Percentiles rank a stretch among this genome's conserved stretches.
These are phyloP conservation scores for Cladosporium sp. DNA, from an alignment of 2,329 filamentous ascomycete genomes.

Conservation along the genomic window DNA sequence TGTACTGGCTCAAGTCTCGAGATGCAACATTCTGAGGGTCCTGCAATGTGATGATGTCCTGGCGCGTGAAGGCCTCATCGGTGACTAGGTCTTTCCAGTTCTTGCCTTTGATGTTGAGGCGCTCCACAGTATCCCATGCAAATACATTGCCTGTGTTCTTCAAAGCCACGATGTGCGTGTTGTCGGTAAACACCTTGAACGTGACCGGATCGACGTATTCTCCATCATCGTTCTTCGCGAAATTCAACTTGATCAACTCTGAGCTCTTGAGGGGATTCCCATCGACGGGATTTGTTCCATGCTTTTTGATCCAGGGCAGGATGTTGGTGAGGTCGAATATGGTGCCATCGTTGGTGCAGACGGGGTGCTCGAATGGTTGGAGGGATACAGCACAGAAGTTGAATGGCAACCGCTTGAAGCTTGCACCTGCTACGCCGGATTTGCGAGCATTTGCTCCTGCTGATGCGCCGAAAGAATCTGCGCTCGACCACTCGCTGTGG, in stretches of 20 bases:
- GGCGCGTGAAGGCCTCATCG: conserved; percentile 80
- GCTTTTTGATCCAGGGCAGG: conserved; percentile 88
- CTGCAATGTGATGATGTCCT: conserved; percentile 93
- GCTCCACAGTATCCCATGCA: conserved; percentile 90
- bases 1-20: conserved; percentile 82
- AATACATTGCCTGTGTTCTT: conserved; percentile 90
- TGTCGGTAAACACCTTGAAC: conserved; percentile 96
- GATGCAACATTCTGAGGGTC: conserved; percentile 88
- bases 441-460: conserved; percentile 65
- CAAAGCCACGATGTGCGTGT: conserved; percentile 92
- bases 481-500: conserved; percentile 94
- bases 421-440: conserved; percentile 54
- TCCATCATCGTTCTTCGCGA: conserved; percentile 85
- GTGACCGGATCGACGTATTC: conserved; percentile 96
- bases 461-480: conserved; percentile 82
- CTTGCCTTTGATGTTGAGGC: conserved; percentile 95
- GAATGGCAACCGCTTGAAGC: conserved; percentile 89
- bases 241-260: conserved; percentile 87
- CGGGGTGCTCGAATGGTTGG: conserved; percentile 91
- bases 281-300: conserved; percentile 86
- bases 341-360: conserved; percentile 82
- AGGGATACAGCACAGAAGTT: conserved; percentile 97
- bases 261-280: conserved; percentile 74
- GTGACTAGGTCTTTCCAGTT: conserved; percentile 90
- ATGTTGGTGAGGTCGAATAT: conserved; percentile 97